Evolutionary conservation across 805 yeast species (phyloP), one percentile per base, ranked within the genome.

Genomic region (Priceomyces fermenticarens): DNA sequence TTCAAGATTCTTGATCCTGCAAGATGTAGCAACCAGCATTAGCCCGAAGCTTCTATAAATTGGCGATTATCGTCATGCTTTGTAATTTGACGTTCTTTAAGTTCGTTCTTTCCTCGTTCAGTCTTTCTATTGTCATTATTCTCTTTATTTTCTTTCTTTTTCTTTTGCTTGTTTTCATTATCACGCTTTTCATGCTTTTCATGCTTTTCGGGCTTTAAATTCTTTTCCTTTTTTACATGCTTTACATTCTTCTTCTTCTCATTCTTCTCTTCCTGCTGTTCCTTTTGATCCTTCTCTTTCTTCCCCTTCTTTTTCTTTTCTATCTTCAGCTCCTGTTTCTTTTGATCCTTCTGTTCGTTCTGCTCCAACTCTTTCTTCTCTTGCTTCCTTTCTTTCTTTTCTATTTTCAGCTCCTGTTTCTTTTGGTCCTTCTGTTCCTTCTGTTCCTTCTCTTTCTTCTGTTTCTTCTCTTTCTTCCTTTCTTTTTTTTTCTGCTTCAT

Each of bases 371-470:
- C 30, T 20, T 10, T 26, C 30, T 36, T 36, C n/a, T 11, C 10
- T 15, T 11, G 12, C 31, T 32, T 38, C 30, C 13, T 16, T 16
- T 25, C 35, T 28, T 37, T 23, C n/a, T 11, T 32, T 28, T 3
- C 5, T 11, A 5, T 13, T 23, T 30, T 12, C 27, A 36, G 33
- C 16, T 9, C n/a, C 31, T 15, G 7, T 3, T 32, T 23, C 15
- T 10, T 16, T 8, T 32, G 35, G 30, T 29, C 23, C 26, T 30
- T 17, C 11, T 33, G 38, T 26, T 35, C 25, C 26, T 32, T 33
- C 32, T 42, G 37, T 25, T 16, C 25, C 31, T 36, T 32, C 26
- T 29, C 34, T 32, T 34, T 43, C 14, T 36, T 31, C 43, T 38
- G 37, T 35, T 27, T 6, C 20, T 36, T 37, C 30, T 13, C 28